A percentile compares a stretch with the other conserved stretches of the same genome.
These are phyloP conservation scores for Ilyonectria destructans DNA, from an alignment of 2,329 filamentous ascomycete genomes.

Conservation along the genomic window DNA sequence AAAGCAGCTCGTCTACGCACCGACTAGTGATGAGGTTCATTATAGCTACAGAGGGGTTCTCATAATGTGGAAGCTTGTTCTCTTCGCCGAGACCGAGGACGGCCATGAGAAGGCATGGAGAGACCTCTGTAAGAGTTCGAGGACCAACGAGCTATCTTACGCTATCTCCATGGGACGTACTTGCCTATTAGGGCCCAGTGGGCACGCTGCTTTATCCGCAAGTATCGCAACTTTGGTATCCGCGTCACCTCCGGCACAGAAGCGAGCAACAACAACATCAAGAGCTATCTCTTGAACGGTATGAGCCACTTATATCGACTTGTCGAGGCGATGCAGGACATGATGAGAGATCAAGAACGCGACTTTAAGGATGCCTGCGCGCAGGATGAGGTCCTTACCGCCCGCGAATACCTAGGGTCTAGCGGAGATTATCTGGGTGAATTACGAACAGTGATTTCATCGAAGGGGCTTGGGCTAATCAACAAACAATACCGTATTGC, in stretches of 20 bases:
- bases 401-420: conserved; percentile 8
- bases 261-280: conserved; percentile 31
- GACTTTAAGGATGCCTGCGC: conserved; percentile 24
- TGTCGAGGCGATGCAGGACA: conserved; percentile 29
- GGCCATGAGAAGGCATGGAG: conserved; percentile 22
- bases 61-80: no score
- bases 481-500: conserved; percentile 1
- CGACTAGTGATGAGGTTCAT: background rate
- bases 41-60: conserved; percentile 21
- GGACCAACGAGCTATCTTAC: conserved; percentile 24
- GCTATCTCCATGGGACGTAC: conserved; percentile 30
- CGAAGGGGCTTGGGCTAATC: background rate
- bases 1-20: conserved; percentile 5
- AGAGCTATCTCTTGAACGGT: conserved; percentile 28
- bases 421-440: conserved; percentile 1
- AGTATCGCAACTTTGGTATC: conserved; percentile 33
- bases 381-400: conserved; percentile 26
- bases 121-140: conserved; percentile 21
- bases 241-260: conserved; percentile 30
- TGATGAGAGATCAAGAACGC: conserved; percentile 27
- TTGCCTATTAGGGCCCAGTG: conserved; percentile 28
- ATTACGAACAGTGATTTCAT: background rate
- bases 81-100: no score
- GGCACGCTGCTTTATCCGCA: conserved; percentile 31
- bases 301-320: conserved; percentile 26